Percentiles rank a stretch among this genome's conserved stretches.
Evolutionary conservation across 2,329 filamentous ascomycete genomes (phyloP).

Genomic region (Neonectria magnoliae): DNA sequence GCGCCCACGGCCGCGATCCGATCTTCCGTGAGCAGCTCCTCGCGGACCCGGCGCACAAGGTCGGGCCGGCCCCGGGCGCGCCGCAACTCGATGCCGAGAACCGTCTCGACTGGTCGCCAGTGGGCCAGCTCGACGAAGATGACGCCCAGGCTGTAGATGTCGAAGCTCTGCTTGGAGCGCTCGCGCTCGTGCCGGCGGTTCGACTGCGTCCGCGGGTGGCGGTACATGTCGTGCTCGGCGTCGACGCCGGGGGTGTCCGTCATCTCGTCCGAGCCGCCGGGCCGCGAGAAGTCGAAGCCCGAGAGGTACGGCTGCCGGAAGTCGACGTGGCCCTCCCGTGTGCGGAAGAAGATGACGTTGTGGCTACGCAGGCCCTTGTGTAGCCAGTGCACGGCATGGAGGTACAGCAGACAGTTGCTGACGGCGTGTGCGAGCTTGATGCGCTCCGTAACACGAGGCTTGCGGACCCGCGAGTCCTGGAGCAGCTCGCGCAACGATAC

Average conservation of each 20-base stretch:
- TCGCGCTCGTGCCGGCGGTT: slow-evolving; percentile 45
- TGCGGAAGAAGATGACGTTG: slow-evolving; percentile 63
- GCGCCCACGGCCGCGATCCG: slow-evolving; percentile 49
- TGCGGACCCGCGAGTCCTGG: slow-evolving; percentile 45
- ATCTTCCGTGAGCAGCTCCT: slow-evolving; percentile 44
- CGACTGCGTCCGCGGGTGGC: slow-evolving; percentile 57
- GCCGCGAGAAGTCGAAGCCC: slow-evolving; percentile 66
- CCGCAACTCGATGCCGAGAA: slow-evolving; percentile 53
- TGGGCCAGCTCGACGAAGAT: slow-evolving; percentile 64
- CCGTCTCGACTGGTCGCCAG: slow-evolving; percentile 58
- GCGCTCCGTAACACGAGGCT: slow-evolving; percentile 62
- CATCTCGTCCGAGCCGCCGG: slow-evolving; percentile 59
- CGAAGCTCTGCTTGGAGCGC: slow-evolving; percentile 59
- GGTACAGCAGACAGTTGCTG: slow-evolving; percentile 62
- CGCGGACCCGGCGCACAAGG: slow-evolving; percentile 49
- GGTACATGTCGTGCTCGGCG: slow-evolving; percentile 59
- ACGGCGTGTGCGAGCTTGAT: slow-evolving; percentile 62
- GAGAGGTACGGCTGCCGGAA: slow-evolving; percentile 57
- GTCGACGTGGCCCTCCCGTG: slow-evolving; percentile 45
- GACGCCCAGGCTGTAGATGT: slow-evolving; percentile 63
- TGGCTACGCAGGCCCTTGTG: slow-evolving; percentile 66
- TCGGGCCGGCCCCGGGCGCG: slow-evolving; percentile 49
- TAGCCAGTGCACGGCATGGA: slow-evolving; percentile 66
- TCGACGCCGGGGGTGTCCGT: slow-evolving; percentile 60
- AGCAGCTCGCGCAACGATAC: slow-evolving; percentile 61